Conservation (phyloP, 805 yeast species). For the Pichia ethanolica region DNA sequence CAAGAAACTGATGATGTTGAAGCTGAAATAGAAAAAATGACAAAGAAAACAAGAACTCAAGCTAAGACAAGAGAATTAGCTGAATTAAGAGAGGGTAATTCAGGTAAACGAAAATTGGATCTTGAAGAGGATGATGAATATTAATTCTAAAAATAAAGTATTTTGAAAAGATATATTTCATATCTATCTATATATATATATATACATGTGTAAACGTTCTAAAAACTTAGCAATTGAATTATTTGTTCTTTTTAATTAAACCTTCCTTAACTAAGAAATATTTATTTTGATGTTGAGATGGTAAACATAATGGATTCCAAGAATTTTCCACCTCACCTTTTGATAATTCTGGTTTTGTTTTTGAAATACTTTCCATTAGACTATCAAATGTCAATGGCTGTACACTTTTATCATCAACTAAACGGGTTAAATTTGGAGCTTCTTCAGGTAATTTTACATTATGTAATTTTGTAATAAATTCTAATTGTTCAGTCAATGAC, state of each 20-base stretch:
- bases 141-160: not conserved
- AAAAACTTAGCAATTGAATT: not conserved
- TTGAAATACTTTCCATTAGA: conserved; percentile 22
- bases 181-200: not conserved
- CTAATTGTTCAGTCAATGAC: conserved; percentile 40
- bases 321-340: conserved; percentile 36
- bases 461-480: conserved; percentile 42
- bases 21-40: conserved; percentile 86
- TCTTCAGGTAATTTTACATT: conserved; percentile 19
- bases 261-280: conserved; percentile 42
- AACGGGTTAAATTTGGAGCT: conserved; percentile 16
- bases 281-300: conserved; percentile 29
- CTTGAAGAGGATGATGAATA: conserved; percentile 41
- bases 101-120: conserved; percentile 67
- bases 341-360: conserved; percentile 14
- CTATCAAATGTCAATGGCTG: conserved; percentile 24
- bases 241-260: conserved; percentile 31
- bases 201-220: not conserved
- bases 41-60: conserved; percentile 74
- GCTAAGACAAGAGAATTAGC: conserved; percentile 70
- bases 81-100: conserved; percentile 50
- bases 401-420: conserved; percentile 22
- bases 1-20: conserved; percentile 78
- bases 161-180: too few relatives aligned
- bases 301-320: conserved; percentile 36